Evolutionary conservation across 148 eudicot genomes (phyloP).

Genomic region (Chenopodium suecicum): DNA sequence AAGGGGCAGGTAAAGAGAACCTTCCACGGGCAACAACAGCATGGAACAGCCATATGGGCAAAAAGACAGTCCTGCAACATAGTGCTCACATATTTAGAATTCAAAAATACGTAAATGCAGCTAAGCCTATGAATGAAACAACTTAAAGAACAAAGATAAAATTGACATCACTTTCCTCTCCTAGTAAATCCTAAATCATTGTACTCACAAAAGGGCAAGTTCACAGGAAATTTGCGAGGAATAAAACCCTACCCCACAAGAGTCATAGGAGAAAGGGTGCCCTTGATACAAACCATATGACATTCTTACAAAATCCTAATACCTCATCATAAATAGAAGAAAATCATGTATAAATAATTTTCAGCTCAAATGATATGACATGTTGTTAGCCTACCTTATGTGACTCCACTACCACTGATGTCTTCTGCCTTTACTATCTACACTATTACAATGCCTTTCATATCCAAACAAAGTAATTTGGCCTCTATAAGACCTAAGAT

Average conservation of each 20-base stretch:
- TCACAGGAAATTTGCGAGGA: neutral
- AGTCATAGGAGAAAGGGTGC: neutral
- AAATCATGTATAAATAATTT: too few species aligned
- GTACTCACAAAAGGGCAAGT: neutral
- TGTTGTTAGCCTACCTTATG: too few species aligned
- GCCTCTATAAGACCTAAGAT: neutral
- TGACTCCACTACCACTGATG: too few species aligned
- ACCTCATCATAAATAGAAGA: too few species aligned
- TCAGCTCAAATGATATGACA: too few species aligned
- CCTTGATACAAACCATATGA: too few species aligned
- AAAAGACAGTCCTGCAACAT: slow-evolving; percentile 72
- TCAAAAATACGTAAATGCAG: neutral
- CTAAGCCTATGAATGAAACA: slow-evolving; percentile 1
- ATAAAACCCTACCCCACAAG: neutral
- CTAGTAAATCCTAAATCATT: neutral
- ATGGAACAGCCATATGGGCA: slow-evolving; percentile 92
- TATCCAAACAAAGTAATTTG: neutral
- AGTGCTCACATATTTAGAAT: slow-evolving; percentile 6
- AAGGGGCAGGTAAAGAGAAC: slow-evolving; percentile 95
- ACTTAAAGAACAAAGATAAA: neutral
- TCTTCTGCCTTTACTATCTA: too few species aligned
- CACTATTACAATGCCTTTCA: too few species aligned
- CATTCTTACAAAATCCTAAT: too few species aligned
- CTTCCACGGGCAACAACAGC: slow-evolving; percentile 92
- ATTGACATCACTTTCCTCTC: neutral